Conservation (phyloP, 2,329 filamentous ascomycete genomes). For the Xylaria polymorpha region DNA sequence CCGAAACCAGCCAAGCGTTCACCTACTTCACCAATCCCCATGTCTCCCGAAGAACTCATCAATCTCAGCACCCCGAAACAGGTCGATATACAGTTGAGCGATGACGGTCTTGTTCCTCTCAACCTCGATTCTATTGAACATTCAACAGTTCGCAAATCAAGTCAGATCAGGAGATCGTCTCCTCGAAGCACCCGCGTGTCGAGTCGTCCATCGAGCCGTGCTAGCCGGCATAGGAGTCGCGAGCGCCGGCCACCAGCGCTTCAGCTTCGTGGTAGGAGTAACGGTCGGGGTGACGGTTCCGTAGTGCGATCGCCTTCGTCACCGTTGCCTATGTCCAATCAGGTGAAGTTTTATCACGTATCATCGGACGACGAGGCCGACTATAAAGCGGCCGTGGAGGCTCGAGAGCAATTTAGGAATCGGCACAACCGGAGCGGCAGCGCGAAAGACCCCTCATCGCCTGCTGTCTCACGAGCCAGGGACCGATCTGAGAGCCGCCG, state of each 20-base stretch:
- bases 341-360: slow-evolving; percentile 60
- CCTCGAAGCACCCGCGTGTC: slow-evolving; percentile 49
- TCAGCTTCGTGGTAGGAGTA: slow-evolving; percentile 71
- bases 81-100: slow-evolving; percentile 42
- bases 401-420: slow-evolving; percentile 66
- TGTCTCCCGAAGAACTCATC: slow-evolving; percentile 89
- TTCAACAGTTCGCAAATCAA: slow-evolving; percentile 58
- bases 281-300: slow-evolving; percentile 69
- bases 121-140: slow-evolving; percentile 55
- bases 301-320: slow-evolving; percentile 79
- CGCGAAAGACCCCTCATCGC: slow-evolving; percentile 47
- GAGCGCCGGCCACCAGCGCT: slow-evolving; percentile 58
- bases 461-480: slow-evolving; percentile 48
- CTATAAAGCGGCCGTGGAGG: slow-evolving; percentile 63
- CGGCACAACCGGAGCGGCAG: slow-evolving; percentile 66
- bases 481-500: slow-evolving; percentile 57
- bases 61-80: slow-evolving; percentile 65
- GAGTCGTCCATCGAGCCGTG: slow-evolving; percentile 64
- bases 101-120: slow-evolving; percentile 43
- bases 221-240: slow-evolving; percentile 59
- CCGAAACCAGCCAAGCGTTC: slow-evolving; percentile 83
- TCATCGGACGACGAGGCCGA: slow-evolving; percentile 74
- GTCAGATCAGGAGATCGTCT: slow-evolving; percentile 48
- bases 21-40: slow-evolving; percentile 90
- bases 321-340: slow-evolving; percentile 78